A percentile compares a stretch with the other conserved stretches of the same genome.
These are phyloP conservation scores for Musa itinerans DNA, from an alignment of 176 grass and related monocot genomes.

Conservation along the genomic window DNA sequence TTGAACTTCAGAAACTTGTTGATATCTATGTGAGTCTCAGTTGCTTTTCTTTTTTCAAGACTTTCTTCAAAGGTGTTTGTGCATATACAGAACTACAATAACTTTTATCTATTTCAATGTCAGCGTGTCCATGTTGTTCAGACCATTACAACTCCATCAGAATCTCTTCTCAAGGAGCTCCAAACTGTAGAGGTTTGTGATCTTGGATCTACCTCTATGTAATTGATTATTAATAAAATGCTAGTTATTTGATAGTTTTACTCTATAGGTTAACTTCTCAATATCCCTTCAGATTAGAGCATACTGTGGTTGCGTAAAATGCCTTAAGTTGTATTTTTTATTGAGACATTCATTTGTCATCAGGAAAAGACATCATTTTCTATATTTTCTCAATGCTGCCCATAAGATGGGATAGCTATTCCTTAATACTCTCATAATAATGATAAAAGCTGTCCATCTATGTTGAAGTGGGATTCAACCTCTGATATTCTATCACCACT, in stretches of 20 bases:
- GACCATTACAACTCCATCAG: constrained; percentile 87
- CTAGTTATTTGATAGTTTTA: background rate
- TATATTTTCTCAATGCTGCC: background rate
- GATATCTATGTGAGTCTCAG: constrained; percentile 74
- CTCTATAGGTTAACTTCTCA: background rate
- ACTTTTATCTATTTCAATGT: constrained; percentile 17
- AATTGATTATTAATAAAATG: constrained; percentile 6
- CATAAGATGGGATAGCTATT: background rate
- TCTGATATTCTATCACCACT: too few relatives aligned
- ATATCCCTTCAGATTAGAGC: background rate
- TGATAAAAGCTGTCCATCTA: background rate
- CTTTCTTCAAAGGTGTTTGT: background rate
- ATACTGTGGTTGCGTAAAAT: too few relatives aligned
- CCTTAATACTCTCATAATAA: background rate
- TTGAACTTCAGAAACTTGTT: constrained; percentile 72
- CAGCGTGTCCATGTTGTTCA: constrained; percentile 78
- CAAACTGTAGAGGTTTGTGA: constrained; percentile 88
- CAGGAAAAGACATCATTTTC: background rate
- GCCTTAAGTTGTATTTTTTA: background rate
- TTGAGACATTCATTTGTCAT: too few relatives aligned
- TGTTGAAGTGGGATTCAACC: too few relatives aligned
- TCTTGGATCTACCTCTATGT: constrained; percentile 20
- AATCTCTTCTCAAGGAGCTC: constrained; percentile 97
- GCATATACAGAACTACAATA: constrained; percentile 20
- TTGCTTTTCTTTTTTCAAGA: constrained; percentile 7